phyloP scores from a whole-genome alignment of 2,329 filamentous ascomycete genomes.

The Talaromyces marneffei region DNA sequence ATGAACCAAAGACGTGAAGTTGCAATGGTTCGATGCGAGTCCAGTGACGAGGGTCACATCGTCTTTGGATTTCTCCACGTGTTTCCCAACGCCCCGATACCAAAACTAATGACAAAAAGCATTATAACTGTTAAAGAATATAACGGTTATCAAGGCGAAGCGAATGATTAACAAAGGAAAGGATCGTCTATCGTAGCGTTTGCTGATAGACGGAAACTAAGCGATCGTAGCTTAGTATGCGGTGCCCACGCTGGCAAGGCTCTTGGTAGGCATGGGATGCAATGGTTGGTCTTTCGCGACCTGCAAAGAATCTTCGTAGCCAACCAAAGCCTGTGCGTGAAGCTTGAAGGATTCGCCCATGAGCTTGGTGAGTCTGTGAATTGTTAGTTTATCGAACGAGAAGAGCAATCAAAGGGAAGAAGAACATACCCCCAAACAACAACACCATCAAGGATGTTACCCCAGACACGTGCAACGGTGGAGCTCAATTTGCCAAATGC shows the following conservation, averaged over 20 bases:
- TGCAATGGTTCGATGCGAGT: conserved; percentile 15
- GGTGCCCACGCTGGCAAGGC: conserved; percentile 39
- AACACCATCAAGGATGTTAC: conserved; percentile 95
- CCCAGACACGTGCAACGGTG: conserved; percentile 93
- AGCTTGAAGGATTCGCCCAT: conserved; percentile 98
- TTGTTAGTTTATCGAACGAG: not conserved
- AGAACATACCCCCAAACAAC: conserved; percentile 94
- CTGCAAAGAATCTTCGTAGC: conserved; percentile 69
- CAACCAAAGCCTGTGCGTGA: conserved; percentile 87
- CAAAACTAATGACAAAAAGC: conserved; percentile 16
- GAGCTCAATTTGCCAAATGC: conserved; percentile 83
- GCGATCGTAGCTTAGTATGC: conserved; percentile 29
- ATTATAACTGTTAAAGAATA: conserved; percentile 13
- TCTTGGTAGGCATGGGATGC: conserved; percentile 40
- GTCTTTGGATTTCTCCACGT: conserved; percentile 16
- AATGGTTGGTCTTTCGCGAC: conserved; percentile 38
- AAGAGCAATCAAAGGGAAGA: not conserved
- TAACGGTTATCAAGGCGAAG: conserved; percentile 12
- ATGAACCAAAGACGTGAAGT: conserved; percentile 12
- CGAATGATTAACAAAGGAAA: conserved; percentile 16
- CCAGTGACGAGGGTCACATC: conserved; percentile 16
- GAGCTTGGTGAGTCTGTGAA: conserved; percentile 56
- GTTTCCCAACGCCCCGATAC: conserved; percentile 11
- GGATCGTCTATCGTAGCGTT: not conserved
- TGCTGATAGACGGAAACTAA: not conserved